Percentiles rank a stretch among this genome's conserved stretches.
phyloP scores from a whole-genome alignment of 1,139 yeast genomes.

The Kurtzmaniella natalensis region DNA sequence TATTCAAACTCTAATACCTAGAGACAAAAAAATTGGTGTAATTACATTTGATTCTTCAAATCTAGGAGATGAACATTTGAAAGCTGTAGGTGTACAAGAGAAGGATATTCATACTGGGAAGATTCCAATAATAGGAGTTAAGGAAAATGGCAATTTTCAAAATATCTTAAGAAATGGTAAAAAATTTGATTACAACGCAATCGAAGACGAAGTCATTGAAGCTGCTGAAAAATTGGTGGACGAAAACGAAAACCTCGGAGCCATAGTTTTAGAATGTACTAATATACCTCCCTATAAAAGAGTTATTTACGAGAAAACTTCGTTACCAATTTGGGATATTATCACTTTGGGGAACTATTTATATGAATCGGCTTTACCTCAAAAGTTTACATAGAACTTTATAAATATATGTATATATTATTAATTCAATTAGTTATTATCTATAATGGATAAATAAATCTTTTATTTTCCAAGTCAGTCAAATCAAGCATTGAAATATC shows the following conservation, averaged over 20 bases:
- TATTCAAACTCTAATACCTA: constrained; percentile 14
- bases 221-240: constrained; percentile 13
- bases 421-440: background rate
- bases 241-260: constrained; percentile 15
- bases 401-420: background rate
- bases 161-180: constrained; percentile 15
- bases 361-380: constrained; percentile 6
- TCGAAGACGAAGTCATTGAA: constrained; percentile 5
- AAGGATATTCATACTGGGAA: constrained; percentile 8
- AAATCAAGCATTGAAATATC: constrained; percentile 14
- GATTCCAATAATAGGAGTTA: constrained; percentile 15
- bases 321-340: constrained; percentile 20
- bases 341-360: constrained; percentile 14
- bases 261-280: constrained; percentile 23
- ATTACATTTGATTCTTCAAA: constrained; percentile 21
- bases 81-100: constrained; percentile 20
- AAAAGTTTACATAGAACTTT: background rate
- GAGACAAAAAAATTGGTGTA: constrained; percentile 19
- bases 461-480: constrained; percentile 17
- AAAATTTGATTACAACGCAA: constrained; percentile 17
- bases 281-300: constrained; percentile 22
- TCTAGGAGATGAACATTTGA: constrained; percentile 20
- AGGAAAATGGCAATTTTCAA: constrained; percentile 17
- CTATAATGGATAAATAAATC: constrained; percentile 16
- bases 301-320: constrained; percentile 13